Evolutionary conservation across 352 stramenopile genomes (phyloP), one percentile per base, ranked within the genome.

Genomic region (Peronosclerospora sorghi): DNA sequence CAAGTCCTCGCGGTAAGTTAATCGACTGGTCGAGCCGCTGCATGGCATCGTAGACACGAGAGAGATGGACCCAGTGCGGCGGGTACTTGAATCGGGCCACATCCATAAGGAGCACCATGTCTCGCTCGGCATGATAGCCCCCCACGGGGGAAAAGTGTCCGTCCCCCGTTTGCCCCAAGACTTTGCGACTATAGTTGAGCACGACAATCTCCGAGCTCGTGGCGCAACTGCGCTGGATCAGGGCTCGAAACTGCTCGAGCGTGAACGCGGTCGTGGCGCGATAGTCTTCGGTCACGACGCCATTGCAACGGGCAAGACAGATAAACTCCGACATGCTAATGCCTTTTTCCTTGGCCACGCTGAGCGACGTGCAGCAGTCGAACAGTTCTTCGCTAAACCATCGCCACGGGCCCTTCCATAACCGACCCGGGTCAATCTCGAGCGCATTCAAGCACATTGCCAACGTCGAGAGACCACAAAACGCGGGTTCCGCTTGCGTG

Each of bases 141-240:
- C 83, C 95, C 44, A 98, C 87, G 8, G 95, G 95, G 26, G 83
- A 97, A 58, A 98, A 99, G 61, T 99, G 96, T 13, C 96, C 96
- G 44, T 81, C 79, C 13, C 96, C 96, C 0, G 94, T 98, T 63
- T 99, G 95, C 12, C 70, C 64, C 2, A 98, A 65, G 39, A 76
- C 73, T 57, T 94, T 80, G 38, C 94, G 78, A 10, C 68, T 82
- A 68, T 96, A 98, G 15, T 93, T 96, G 17, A 95, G 68, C 27
- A 97, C 90, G 15, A 98, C 61, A 32, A 97, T 84, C 68, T 77
- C 69, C 30, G 45, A 85, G 47, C 32, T 90, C 47, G 59, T 77
- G 28, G 53, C 64, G 48, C 54, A 97, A 51, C 59, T 84, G 38
- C 34, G 59, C 40, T 87, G 78, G 36, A 97, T 76, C 53, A 86